Base-by-base conservation (phyloP, 2,329 filamentous ascomycete genomes). In the Gaeumannomyces tritici region DNA sequence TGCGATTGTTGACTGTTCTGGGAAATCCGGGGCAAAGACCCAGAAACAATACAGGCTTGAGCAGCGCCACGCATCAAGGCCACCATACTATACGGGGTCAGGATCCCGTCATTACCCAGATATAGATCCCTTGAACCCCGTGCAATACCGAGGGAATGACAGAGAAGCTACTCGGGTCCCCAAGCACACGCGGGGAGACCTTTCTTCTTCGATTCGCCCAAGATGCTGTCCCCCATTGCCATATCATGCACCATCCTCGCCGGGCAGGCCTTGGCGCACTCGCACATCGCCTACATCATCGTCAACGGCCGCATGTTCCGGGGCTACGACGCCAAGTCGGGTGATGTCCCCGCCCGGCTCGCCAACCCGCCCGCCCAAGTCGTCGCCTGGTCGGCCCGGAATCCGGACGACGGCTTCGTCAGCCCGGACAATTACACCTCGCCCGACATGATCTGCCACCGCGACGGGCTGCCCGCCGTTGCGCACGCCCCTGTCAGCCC, bases 381-480 rank as follows among this genome's bases (percentile, higher is more conserved):
- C 28, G 79, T 83, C 61, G 85, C 79, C 65, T 88, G 85, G 85
- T 76, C 76, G 21, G 79, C 78, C 57, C 70, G 75, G 7, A 77
- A 79, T 51, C 67, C 71, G 1, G 81, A 84, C 68, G 76, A 80
- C 65, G 83, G 83, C 33, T 86, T 79, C 69, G 74, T 86, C 63
- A 71, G 77, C 21, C 77, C 77, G 1, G 67, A 70, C 55, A 73
- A 73, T 63, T 86, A 83, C 72, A 70, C 72, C 28, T 70, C 71
- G 35, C 64, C 77, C 42, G 77, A 86, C 69, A 86, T 88, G 66
- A 83, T 85, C 74, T 88, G 85, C 77, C 86, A 89, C 77, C 78
- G 78, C 70, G 73, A 74, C 56, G 84, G 80, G 33, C 76, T 77
- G 33, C 77, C 79, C n/a, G 82, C 79, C 54, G 68, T 73, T 21